Evolutionary conservation across 83 land plant genomes (phyloP), one percentile per base, ranked within the genome.

Genomic region (Larix sibirica): DNA sequence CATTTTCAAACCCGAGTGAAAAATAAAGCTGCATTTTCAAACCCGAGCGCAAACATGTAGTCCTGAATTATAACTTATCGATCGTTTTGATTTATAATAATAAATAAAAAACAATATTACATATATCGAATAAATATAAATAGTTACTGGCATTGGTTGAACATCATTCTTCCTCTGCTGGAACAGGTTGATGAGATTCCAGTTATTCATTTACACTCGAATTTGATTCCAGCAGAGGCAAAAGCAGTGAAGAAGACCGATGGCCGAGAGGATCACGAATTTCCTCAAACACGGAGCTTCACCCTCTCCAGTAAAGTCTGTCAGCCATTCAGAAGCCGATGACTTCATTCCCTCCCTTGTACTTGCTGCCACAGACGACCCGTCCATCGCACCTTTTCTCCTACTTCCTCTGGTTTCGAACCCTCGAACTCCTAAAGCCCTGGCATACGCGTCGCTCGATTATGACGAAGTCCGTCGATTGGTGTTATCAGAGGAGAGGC

Each of bases 381-480:
- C 80, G 3, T 28, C 80, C 21, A 59, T 58, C 10, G 80, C 80
- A 60, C 63, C 80, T 14, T 40, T 17, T 56, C 63, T 78, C n/a
- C 80, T 78, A 24, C 33, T 78, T 28, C 80, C 80, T 60, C n/a
- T 78, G 8, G 80, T 78, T 28, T 56, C 62, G 4, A 56, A 78
- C 80, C 64, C 80, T 78, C 80, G 63, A 56, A 78, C 64, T 59
- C 63, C 80, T 3, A 56, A 78, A 3, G 80, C 62, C 59, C 31
- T 78, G 63, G 23, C 64, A 33, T 78, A 78, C 42, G 80, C 80
- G 36, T 78, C 63, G 1, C 64, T 78, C 63, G 80, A 78, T 56
- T 78, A 44, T 20, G 80, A 78, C 7, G 63, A 78, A 33, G 80
- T 78, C 26, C 62, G 63, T 26, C 40, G 26, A 59, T 33, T 59